phyloP scores from a whole-genome alignment of 306 rosid genomes.

The Prunus salicina region DNA sequence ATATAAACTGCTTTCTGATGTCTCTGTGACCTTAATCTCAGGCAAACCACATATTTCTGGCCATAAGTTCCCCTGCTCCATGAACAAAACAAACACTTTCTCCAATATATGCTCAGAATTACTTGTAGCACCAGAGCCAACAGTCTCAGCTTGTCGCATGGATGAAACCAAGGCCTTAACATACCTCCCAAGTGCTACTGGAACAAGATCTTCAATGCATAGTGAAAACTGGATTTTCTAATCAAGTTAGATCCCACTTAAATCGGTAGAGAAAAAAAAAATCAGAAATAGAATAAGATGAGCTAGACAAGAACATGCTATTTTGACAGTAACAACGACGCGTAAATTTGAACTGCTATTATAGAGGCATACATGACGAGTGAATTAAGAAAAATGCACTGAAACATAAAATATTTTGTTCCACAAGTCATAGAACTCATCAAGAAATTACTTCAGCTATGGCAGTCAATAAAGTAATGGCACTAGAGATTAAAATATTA shows the following conservation, averaged over 20 bases:
- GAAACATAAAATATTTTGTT: too few species aligned
- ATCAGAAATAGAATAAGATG: neutral
- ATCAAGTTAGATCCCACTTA: conserved; percentile 23
- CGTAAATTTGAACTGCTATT: neutral
- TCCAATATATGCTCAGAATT: conserved; percentile 70
- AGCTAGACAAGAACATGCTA: neutral
- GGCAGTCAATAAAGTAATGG: neutral
- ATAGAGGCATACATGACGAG: too few species aligned
- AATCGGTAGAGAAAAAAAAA: neutral
- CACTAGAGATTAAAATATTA: conserved; percentile 27
- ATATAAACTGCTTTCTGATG: conserved; percentile 63
- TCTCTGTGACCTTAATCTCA: conserved; percentile 67
- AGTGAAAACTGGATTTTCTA: conserved; percentile 74
- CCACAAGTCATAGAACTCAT: neutral
- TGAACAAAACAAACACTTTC: conserved; percentile 77
- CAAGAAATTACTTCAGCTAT: neutral
- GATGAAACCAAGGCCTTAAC: conserved; percentile 69
- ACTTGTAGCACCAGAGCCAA: conserved; percentile 40
- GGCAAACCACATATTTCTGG: conserved; percentile 85
- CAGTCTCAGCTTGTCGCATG: conserved; percentile 45
- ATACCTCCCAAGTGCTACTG: conserved; percentile 84
- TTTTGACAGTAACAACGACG: neutral
- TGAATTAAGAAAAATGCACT: too few species aligned
- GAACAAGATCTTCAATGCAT: conserved; percentile 96
- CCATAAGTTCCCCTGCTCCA: conserved; percentile 96